Evolutionary conservation across 257 asterid genomes (phyloP).

Genomic region (Forsythia suspensa): DNA sequence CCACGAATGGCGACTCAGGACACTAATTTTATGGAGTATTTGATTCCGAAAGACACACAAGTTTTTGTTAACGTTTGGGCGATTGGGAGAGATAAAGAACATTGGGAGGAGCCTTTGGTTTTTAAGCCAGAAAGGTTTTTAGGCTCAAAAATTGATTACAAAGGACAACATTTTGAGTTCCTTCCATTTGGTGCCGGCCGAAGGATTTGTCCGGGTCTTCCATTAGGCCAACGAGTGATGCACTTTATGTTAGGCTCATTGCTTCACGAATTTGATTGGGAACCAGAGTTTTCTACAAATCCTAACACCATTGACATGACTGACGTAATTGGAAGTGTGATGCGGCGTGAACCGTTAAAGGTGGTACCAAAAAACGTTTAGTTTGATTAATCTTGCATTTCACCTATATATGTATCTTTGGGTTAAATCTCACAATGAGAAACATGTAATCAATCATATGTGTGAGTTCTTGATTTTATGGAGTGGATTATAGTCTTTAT

Average conservation of each 20-base stretch:
- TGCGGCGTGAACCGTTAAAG: slow-evolving; percentile 41
- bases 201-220: slow-evolving; percentile 54
- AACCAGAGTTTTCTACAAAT: slow-evolving; percentile 23
- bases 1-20: slow-evolving; percentile 43
- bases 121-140: slow-evolving; percentile 62
- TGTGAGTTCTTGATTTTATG: not conserved
- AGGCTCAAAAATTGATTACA: slow-evolving; percentile 39
- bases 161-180: slow-evolving; percentile 51
- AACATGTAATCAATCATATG: not conserved
- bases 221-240: slow-evolving; percentile 23
- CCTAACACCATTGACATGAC: slow-evolving; percentile 35
- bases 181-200: slow-evolving; percentile 70
- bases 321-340: slow-evolving; percentile 53
- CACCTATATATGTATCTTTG: not conserved
- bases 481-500: too few species aligned
- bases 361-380: not conserved
- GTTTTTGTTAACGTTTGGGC: slow-evolving; percentile 51
- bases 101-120: slow-evolving; percentile 40
- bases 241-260: slow-evolving; percentile 15
- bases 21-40: slow-evolving; percentile 42
- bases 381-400: not conserved
- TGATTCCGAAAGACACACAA: slow-evolving; percentile 41
- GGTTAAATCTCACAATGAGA: not conserved
- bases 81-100: slow-evolving; percentile 49
- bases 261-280: slow-evolving; percentile 58